Evolutionary conservation across 129 eudicot species (phyloP), one percentile per base, ranked within the genome.

Genomic region (Helichrysum umbraculigerum): DNA sequence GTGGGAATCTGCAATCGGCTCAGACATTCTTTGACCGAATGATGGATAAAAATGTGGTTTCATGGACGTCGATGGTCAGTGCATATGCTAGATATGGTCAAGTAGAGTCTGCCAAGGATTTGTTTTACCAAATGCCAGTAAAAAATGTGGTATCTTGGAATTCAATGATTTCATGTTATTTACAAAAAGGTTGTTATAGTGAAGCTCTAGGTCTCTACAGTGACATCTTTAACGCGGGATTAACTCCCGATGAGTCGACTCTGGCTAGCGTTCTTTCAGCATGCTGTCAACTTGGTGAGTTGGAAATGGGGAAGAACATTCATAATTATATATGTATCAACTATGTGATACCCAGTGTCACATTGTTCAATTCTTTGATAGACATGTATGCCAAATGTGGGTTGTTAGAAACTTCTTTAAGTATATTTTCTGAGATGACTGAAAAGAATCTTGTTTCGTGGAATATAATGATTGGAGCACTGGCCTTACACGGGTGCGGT

Each of bases 91-190:
- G 65, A 58, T 16, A 70, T 3, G 79, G 87, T 32, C 78, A 41
- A 8, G 62, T 80, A 20, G 78, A 76, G 58, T 30, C 59, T 19
- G 87, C 87, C 37, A 56, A 71, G 72, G 65, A 71, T 4, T 37
- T 76, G 8, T 84, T 84, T 71, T 5, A 79, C 44, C 71, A 79
- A 71, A 80, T 80, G 79, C 87, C 84, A 14, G 42, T 68, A 34
- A 80, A 76, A 44, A 84, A 80, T 11, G 76, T 84, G 34, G 85
- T 84, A 80, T 84, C 85, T 76, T 84, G 85, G 85, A 84, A 83
- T 51, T 74, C 81, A 8, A 75, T 83, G 84, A 75, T 82, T 76
- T 76, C 85, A 34, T 82, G 85, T 59, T 82, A 82, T 65, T 5
- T 82, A 20, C 81, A 82, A 76, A 66, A 64, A 51, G 75, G 82